A percentile compares a stretch with the other conserved stretches of the same genome.
These are phyloP conservation scores for Serpula lacrymans DNA, from an alignment of 768 basidiomycete species.

Conservation along the genomic window DNA sequence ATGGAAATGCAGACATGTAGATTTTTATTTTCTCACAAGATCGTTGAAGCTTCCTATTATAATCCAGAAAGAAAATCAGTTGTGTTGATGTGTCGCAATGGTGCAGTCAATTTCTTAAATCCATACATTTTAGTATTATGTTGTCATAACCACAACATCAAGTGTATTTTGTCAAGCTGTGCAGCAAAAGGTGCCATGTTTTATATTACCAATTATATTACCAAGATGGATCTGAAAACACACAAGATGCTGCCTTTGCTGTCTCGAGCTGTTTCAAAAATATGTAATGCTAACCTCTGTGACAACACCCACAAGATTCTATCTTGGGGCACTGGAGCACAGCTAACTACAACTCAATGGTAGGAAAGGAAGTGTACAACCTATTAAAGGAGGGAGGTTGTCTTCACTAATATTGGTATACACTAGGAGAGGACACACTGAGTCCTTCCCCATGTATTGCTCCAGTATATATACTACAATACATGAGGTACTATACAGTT, in stretches of 20 bases:
- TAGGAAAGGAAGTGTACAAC: too few species aligned
- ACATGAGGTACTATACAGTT: too few species aligned
- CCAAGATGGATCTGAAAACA: conserved; percentile 27
- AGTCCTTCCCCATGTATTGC: too few species aligned
- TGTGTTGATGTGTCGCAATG: conserved; percentile 23
- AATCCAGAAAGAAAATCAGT: conserved; percentile 29
- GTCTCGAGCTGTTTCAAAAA: conserved; percentile 18
- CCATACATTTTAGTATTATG: conserved; percentile 30
- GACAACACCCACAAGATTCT: too few species aligned
- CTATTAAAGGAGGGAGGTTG: too few species aligned
- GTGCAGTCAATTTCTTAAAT: conserved; percentile 29
- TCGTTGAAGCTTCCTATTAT: conserved; percentile 23
- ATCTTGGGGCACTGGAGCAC: too few species aligned
- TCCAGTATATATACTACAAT: too few species aligned
- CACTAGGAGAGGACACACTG: too few species aligned
- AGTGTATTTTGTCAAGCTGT: conserved; percentile 32
- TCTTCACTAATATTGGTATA: too few species aligned
- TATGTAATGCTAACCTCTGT: neutral
- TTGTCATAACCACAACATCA: conserved; percentile 32
- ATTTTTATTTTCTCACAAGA: conserved; percentile 33
- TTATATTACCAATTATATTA: conserved; percentile 35
- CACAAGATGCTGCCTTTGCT: conserved; percentile 22
- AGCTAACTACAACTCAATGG: too few species aligned
- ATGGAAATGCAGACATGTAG: conserved; percentile 24
- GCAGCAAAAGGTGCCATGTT: conserved; percentile 33